phyloP scores from a whole-genome alignment of 1,284 basidiomycete genomes.

The Apiotrichum siamense region DNA sequence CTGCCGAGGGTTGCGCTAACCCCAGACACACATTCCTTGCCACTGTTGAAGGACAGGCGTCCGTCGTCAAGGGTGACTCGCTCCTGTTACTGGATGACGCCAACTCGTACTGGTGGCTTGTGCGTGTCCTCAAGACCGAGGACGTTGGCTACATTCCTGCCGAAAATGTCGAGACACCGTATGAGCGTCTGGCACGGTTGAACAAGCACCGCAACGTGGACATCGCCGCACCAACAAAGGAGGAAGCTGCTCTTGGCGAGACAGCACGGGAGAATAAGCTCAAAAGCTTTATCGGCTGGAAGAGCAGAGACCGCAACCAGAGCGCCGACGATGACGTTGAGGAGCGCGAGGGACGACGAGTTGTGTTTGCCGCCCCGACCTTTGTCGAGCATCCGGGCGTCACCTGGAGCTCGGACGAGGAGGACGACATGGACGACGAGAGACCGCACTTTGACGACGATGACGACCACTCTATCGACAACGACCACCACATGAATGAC shows the following conservation, averaged over 20 bases:
- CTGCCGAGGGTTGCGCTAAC: background rate
- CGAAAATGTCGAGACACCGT: conserved; percentile 98
- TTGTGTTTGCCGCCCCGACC: conserved; percentile 50
- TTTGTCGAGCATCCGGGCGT: conserved; percentile 52
- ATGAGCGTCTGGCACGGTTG: conserved; percentile 85
- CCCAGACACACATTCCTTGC: conserved; percentile 78
- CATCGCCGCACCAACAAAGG: conserved; percentile 51
- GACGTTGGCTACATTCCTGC: conserved; percentile 99
- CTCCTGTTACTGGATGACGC: conserved; percentile 90
- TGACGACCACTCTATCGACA: conserved; percentile 14
- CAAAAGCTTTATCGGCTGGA: conserved; percentile 31
- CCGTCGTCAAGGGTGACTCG: conserved; percentile 92
- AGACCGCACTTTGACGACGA: conserved; percentile 56
- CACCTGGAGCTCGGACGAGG: conserved; percentile 68
- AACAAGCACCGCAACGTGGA: conserved; percentile 99
- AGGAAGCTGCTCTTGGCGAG: conserved; percentile 29
- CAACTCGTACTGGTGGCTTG: conserved; percentile 98
- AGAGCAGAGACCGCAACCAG: conserved; percentile 15
- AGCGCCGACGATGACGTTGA: conserved; percentile 17
- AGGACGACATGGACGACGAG: conserved; percentile 50
- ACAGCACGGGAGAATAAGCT: conserved; percentile 18
- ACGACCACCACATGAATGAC: conserved; percentile 16
- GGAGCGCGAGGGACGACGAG: conserved; percentile 30
- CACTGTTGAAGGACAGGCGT: conserved; percentile 92
- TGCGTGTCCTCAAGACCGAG: conserved; percentile 91